Evolutionary conservation across 129 eudicot genomes (phyloP), one percentile per base, ranked within the genome.

Genomic region (Flaveria linearis): DNA sequence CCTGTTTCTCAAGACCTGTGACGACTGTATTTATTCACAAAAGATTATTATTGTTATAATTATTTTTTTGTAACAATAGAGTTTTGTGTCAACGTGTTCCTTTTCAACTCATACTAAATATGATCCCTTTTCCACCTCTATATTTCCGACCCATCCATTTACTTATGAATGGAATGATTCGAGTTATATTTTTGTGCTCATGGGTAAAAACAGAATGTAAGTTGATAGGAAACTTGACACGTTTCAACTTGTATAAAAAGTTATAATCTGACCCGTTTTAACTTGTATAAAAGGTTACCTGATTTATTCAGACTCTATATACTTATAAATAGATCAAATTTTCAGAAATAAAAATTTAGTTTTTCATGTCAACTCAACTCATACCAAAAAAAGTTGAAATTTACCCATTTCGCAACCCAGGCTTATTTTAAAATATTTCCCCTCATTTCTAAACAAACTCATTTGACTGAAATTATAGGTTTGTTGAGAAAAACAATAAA

Each of bases 401-500:
- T 6, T n/a, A 3, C 55, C 55, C 8, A 0, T 50, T 50, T 50
- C 16, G 17, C 17, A 3, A 43, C 49, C 3, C 1, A 45, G 49
- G 0, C 3, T 2, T 45, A 0, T 45, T 45, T 2, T 45, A 3
- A 1, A 45, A 45, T 9, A 36, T 36, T 36, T 5, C 1, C 41
- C 41, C 41, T 36, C 41, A 5, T 5, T 56, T 56, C 41, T 16
- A 65, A 64, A 65, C 16, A 4, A 66, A 10, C 25, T 66, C 25
- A 16, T 33, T 5, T 2, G 58, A 25, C 18, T 30, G 22, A 9
- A 14, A n/a, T 13, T 68, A 45, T 78, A 94, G 99, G 99, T 77
- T 85, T 91, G 69, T 76, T 94, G 88, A 84, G 99, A 84, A 69
- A 73, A 28, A 84, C 85, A 53, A 91, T 94, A 68, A 94, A 94